Conservation (phyloP, 2,329 filamentous ascomycete genomes). For the Aspergillus ibericus region DNA sequence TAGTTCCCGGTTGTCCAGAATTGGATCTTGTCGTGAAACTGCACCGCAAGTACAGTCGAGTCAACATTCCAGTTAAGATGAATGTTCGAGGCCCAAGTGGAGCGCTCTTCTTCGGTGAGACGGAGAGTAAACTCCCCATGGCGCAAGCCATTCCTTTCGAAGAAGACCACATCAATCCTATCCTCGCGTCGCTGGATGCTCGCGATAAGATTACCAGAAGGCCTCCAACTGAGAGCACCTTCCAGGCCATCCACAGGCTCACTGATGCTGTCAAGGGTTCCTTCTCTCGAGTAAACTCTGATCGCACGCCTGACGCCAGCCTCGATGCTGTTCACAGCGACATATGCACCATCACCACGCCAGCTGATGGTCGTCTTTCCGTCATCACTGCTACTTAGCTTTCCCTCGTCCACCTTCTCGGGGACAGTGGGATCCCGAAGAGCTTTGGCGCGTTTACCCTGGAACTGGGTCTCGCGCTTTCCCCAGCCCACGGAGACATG, state of each 20-base stretch:
- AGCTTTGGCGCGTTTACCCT: constrained; percentile 83
- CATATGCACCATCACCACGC: constrained; percentile 89
- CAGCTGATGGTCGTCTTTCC: constrained; percentile 74
- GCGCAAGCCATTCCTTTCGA: constrained; percentile 94
- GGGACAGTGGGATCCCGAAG: constrained; percentile 92
- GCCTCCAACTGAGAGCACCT: constrained; percentile 83
- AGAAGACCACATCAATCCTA: constrained; percentile 83
- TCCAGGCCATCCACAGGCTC: constrained; percentile 95
- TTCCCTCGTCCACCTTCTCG: constrained; percentile 83
- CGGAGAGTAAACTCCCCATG: constrained; percentile 90
- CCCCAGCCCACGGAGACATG: constrained; percentile 98
- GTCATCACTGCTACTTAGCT: constrained; percentile 73
- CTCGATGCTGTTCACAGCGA: constrained; percentile 82
- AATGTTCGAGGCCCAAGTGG: constrained; percentile 59
- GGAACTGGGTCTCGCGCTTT: constrained; percentile 96
- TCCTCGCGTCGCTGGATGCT: constrained; percentile 71
- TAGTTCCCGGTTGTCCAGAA: constrained; percentile 98
- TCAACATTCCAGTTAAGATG: constrained; percentile 84
- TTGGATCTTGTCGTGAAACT: constrained; percentile 72
- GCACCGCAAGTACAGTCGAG: constrained; percentile 85
- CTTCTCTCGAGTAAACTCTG: constrained; percentile 87
- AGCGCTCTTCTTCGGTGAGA: constrained; percentile 59
- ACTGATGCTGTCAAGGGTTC: constrained; percentile 85
- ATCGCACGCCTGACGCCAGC: constrained; percentile 71
- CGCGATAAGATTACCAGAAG: constrained; percentile 87